Conservation (phyloP, 371 early-diverging fungal genomes). For the Thermomucor indicae-seudaticae region DNA sequence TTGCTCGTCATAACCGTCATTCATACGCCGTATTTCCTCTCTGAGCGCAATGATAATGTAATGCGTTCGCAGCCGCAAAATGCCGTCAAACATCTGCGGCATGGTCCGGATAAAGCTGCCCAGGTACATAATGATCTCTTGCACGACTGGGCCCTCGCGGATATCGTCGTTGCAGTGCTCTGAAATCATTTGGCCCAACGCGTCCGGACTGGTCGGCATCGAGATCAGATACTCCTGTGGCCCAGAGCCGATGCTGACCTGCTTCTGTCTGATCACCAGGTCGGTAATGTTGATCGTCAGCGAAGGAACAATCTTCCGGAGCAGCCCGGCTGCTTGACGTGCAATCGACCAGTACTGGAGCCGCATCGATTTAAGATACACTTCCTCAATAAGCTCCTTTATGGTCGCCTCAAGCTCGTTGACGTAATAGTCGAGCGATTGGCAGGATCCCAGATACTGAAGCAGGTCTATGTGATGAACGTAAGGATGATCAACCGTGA, state of each 20-base stretch:
- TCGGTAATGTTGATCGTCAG: slow-evolving; percentile 83
- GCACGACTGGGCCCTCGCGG: slow-evolving; percentile 81
- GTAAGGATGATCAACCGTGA: too few species aligned
- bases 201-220: slow-evolving; percentile 68
- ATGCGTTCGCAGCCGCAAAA: slow-evolving; percentile 78
- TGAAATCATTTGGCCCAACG: slow-evolving; percentile 62
- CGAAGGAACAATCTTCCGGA: slow-evolving; percentile 69
- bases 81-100: slow-evolving; percentile 77
- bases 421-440: slow-evolving; percentile 54
- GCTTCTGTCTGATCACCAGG: slow-evolving; percentile 76
- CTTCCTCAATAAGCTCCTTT: slow-evolving; percentile 69
- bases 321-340: slow-evolving; percentile 78
- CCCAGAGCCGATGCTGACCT: slow-evolving; percentile 76
- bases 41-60: slow-evolving; percentile 81
- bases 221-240: slow-evolving; percentile 60
- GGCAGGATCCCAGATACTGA: slow-evolving; percentile 77
- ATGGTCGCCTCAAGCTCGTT: slow-evolving; percentile 54
- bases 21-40: slow-evolving; percentile 77
- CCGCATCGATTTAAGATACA: slow-evolving; percentile 73
- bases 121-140: slow-evolving; percentile 78
- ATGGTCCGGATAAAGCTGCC: slow-evolving; percentile 71
- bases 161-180: slow-evolving; percentile 67
- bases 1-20: slow-evolving; percentile 71
- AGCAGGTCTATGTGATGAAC: slow-evolving; percentile 55
- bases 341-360: slow-evolving; percentile 78